Evolutionary conservation across 495 filamentous ascomycete genomes (phyloP).

Genomic region (Neurospora sp.): DNA sequence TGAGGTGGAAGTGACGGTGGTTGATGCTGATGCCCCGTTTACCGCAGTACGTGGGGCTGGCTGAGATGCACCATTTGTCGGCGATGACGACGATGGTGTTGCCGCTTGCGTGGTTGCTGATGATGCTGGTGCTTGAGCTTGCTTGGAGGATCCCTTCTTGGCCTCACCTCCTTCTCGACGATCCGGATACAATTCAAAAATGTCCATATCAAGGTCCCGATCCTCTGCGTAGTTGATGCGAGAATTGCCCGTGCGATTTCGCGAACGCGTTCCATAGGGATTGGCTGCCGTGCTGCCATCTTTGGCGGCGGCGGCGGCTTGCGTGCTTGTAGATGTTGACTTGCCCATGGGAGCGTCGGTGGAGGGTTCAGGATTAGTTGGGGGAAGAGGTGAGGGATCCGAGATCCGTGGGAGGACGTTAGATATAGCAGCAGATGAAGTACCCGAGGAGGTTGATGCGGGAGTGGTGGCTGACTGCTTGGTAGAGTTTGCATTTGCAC

Average conservation of each 20-base stretch:
- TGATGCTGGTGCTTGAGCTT: constrained; percentile 15
- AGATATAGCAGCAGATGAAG: constrained; percentile 9
- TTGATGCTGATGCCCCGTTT: neutral
- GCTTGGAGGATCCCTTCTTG: constrained; percentile 38
- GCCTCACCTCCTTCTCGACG: constrained; percentile 30
- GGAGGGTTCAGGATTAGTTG: constrained; percentile 12
- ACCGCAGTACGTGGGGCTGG: neutral
- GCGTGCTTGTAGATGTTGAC: constrained; percentile 27
- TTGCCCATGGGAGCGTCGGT: constrained; percentile 25
- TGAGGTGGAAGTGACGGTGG: neutral
- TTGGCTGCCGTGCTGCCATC: constrained; percentile 38
- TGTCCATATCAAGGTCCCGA: constrained; percentile 81
- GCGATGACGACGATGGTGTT: constrained; percentile 1
- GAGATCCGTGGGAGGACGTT: constrained; percentile 19
- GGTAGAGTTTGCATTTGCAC: constrained; percentile 10
- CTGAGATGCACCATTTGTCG: neutral
- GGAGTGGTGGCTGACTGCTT: constrained; percentile 9
- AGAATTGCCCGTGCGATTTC: constrained; percentile 70
- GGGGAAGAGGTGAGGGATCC: constrained; percentile 13
- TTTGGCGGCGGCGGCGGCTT: constrained; percentile 27
- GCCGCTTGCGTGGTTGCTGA: constrained; percentile 9
- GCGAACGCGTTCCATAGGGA: constrained; percentile 91
- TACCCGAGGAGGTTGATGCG: constrained; percentile 2
- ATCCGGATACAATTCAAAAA: constrained; percentile 43
- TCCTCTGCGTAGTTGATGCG: constrained; percentile 96